These are phyloP conservation scores for Phyllosticta capitalensis DNA, from an alignment of 2,329 filamentous ascomycete genomes.

Conservation along the genomic window DNA sequence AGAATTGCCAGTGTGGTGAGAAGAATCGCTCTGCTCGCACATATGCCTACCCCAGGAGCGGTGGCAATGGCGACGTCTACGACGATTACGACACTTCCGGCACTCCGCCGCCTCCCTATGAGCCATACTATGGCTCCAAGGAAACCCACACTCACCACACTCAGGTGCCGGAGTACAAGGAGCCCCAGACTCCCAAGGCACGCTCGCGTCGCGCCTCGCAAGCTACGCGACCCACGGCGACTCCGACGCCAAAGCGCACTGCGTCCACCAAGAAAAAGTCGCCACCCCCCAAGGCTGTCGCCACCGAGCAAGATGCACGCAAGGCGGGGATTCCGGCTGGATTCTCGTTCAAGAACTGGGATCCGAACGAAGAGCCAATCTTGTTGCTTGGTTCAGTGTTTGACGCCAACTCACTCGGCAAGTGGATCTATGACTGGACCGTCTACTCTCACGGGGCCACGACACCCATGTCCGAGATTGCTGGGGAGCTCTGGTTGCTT, in stretches of 20 bases:
- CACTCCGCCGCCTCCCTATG: constrained; percentile 39
- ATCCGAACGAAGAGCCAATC: constrained; percentile 87
- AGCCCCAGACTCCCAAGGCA: constrained; percentile 33
- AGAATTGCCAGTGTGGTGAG: constrained; percentile 31
- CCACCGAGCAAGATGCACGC: constrained; percentile 56
- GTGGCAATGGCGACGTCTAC: constrained; percentile 46
- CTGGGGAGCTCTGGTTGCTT: constrained; percentile 89
- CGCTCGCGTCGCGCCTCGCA: constrained; percentile 47
- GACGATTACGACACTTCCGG: constrained; percentile 32
- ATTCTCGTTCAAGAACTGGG: constrained; percentile 97
- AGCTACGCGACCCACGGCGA: constrained; percentile 35
- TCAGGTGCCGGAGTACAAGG: constrained; percentile 40
- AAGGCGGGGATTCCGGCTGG: constrained; percentile 67
- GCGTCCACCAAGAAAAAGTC: constrained; percentile 24
- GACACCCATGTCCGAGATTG: constrained; percentile 79
- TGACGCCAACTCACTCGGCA: constrained; percentile 92
- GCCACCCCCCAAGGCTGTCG: constrained; percentile 34
- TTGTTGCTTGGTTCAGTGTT: constrained; percentile 92
- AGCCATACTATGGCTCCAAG: constrained; percentile 45
- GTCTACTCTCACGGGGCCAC: constrained; percentile 77
- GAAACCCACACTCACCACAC: constrained; percentile 45
- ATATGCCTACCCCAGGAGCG: constrained; percentile 48
- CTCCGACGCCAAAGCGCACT: constrained; percentile 29
- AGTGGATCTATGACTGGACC: constrained; percentile 99
- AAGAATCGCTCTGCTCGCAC: constrained; percentile 43